These are phyloP conservation scores for Acrasis kona DNA, from an alignment of 78 protist species.

Conservation along the genomic window DNA sequence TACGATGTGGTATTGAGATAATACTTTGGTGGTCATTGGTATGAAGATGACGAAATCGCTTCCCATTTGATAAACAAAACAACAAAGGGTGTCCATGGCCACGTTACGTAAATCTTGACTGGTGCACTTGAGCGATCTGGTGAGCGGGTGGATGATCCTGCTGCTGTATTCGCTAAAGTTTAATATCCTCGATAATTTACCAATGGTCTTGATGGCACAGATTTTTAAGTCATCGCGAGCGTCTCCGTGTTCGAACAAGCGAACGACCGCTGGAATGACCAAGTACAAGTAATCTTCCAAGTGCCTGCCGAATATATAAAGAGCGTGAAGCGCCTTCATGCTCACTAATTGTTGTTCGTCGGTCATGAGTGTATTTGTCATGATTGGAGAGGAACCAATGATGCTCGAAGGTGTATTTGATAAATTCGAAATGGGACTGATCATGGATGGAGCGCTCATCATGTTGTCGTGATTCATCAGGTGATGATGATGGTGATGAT, in stretches of 20 bases:
- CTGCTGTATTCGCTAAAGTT: conserved; percentile 70
- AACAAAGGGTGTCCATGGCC: conserved; percentile 51
- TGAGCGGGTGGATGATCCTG: conserved; percentile 73
- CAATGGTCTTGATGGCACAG: conserved; percentile 50
- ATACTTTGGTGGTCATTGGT: conserved; percentile 53
- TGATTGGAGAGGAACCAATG: too few relatives aligned
- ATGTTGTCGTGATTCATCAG: too few relatives aligned
- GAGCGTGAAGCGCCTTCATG: conserved; percentile 51
- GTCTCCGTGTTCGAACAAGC: conserved; percentile 38
- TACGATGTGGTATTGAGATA: not conserved
- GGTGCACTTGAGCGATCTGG: not conserved
- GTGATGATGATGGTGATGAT: too few relatives aligned
- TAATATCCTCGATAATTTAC: conserved; percentile 40
- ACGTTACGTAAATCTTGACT: conserved; percentile 29
- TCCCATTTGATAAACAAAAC: conserved; percentile 63
- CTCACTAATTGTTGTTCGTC: not conserved
- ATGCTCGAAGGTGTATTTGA: too few relatives aligned
- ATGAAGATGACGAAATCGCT: conserved; percentile 62
- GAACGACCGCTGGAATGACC: conserved; percentile 78
- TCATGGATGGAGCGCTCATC: too few relatives aligned
- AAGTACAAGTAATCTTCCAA: conserved; percentile 81
- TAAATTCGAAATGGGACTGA: too few relatives aligned
- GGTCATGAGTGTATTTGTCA: not conserved
- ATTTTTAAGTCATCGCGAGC: not conserved
- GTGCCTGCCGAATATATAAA: conserved; percentile 67